Conservation (phyloP, 2,329 filamentous ascomycete species). For the Conoideocrella luteorostrata region DNA sequence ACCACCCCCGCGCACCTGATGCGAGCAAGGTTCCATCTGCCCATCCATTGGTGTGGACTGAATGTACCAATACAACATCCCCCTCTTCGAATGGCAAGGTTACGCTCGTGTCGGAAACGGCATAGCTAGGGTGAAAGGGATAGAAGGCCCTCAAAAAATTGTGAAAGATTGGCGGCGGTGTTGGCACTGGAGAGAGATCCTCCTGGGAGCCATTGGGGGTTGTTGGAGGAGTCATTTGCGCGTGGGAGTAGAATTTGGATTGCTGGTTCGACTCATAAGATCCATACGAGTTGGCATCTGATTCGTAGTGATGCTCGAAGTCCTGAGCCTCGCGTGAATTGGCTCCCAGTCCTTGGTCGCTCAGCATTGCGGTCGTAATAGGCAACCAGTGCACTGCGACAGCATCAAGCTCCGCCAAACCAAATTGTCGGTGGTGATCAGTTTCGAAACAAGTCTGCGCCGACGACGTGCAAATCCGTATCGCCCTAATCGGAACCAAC, state of each 20-base stretch:
- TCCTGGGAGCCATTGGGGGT: constrained; percentile 67
- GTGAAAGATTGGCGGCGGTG: constrained; percentile 66
- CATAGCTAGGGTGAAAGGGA: constrained; percentile 75
- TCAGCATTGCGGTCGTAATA: constrained; percentile 30
- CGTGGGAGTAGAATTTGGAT: constrained; percentile 38
- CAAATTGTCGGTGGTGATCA: not conserved
- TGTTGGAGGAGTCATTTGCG: constrained; percentile 70
- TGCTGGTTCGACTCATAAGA: constrained; percentile 23
- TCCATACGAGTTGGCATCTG: constrained; percentile 22
- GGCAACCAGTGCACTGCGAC: constrained; percentile 17
- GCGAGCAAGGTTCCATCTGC: constrained; percentile 87
- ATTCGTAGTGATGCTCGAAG: constrained; percentile 39
- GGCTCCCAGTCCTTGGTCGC: constrained; percentile 42
- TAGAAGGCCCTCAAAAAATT: constrained; percentile 95
- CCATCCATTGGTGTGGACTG: constrained; percentile 97
- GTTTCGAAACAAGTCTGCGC: constrained; percentile 4
- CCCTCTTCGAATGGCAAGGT: constrained; percentile 85
- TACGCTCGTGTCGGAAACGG: constrained; percentile 76
- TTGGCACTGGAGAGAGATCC: constrained; percentile 37
- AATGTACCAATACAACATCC: constrained; percentile 90
- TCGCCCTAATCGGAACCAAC: not conserved
- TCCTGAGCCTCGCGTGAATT: constrained; percentile 58
- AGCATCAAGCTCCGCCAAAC: constrained; percentile 22
- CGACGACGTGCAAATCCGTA: constrained; percentile 11
- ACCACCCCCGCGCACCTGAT: constrained; percentile 84